Conservation (phyloP, 2,329 filamentous ascomycete species). For the Fulvia fulva region DNA sequence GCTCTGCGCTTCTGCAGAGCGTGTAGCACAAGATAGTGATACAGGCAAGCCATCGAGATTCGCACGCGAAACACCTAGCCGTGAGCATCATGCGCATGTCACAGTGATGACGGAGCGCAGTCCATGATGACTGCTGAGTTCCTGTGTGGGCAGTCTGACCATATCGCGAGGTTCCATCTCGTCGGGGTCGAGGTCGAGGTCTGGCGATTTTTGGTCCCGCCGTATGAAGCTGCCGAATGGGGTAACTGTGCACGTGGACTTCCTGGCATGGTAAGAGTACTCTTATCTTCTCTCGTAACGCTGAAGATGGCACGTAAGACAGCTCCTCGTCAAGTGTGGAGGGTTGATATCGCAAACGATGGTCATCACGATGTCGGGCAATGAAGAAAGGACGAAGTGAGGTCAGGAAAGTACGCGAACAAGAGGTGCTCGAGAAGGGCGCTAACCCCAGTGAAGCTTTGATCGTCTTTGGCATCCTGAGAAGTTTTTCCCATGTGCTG, state of each 20-base stretch:
- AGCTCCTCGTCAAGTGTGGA: neutral
- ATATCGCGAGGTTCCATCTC: neutral
- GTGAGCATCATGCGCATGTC: neutral
- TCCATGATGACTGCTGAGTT: neutral
- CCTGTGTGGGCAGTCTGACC: neutral
- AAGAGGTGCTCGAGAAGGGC: neutral
- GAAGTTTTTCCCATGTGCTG: too few relatives aligned
- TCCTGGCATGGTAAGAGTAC: neutral
- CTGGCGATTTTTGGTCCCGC: neutral
- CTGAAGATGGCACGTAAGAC: neutral
- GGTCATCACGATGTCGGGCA: neutral
- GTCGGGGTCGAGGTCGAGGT: neutral
- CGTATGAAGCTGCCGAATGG: neutral
- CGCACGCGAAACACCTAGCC: neutral
- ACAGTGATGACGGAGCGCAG: neutral
- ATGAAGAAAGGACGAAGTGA: neutral
- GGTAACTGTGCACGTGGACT: neutral
- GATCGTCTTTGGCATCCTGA: neutral
- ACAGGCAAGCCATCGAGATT: neutral
- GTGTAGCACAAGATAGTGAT: neutral
- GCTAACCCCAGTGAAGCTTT: neutral
- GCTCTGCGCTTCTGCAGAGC: neutral
- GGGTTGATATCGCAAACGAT: neutral
- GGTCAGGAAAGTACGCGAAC: neutral
- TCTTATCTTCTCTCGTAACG: neutral